Conservation (phyloP, 1,284 basidiomycete species). For the Sphaerobolus stellatus region DNA sequence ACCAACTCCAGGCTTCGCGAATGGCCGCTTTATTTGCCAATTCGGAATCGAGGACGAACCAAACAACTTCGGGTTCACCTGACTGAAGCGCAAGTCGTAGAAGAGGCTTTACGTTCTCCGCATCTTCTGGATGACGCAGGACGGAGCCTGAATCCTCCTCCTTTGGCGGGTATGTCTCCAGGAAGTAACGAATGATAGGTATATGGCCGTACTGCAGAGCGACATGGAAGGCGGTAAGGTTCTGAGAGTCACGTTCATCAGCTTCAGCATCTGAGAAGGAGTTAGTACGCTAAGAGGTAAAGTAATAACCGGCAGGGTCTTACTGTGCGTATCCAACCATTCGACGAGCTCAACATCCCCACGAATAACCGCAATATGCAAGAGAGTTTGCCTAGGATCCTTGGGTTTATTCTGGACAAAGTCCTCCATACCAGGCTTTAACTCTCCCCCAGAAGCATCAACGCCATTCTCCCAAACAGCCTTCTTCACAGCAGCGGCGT, state of each 20-base stretch:
- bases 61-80: constrained; percentile 57
- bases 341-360: constrained; percentile 57
- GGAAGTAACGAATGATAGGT: constrained; percentile 52
- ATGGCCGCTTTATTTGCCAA: constrained; percentile 50
- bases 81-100: constrained; percentile 59
- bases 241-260: constrained; percentile 60
- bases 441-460: constrained; percentile 68
- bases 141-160: constrained; percentile 49
- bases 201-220: constrained; percentile 55
- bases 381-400: constrained; percentile 62
- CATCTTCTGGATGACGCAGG: constrained; percentile 33
- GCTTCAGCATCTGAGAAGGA: constrained; percentile 57
- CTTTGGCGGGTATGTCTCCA: constrained; percentile 54
- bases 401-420: constrained; percentile 46
- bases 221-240: constrained; percentile 63
- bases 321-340: constrained; percentile 72
- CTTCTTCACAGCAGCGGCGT: constrained; percentile 54
- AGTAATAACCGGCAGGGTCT: constrained; percentile 28
- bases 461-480: constrained; percentile 67
- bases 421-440: constrained; percentile 53
- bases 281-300: not conserved
- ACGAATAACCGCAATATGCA: constrained; percentile 59
- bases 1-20: constrained; percentile 47
- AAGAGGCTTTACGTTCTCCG: constrained; percentile 40
- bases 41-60: constrained; percentile 58